phyloP scores from a whole-genome alignment of 2,329 filamentous ascomycete species.

The Hypoxylon sp. region DNA sequence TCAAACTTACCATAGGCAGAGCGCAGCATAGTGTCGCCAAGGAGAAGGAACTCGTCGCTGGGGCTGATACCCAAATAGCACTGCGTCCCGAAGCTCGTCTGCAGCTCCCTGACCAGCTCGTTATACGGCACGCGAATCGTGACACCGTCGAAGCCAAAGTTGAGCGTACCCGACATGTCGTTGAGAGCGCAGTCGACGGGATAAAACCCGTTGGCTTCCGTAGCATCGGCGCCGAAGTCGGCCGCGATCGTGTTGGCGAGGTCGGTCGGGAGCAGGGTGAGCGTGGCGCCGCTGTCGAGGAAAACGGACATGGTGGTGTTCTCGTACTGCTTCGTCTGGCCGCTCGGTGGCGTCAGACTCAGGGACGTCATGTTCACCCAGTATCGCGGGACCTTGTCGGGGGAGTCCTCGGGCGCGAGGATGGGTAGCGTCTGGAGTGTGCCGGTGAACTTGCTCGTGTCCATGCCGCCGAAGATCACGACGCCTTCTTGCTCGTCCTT shows the following conservation, averaged over 20 bases:
- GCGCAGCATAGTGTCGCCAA: constrained; percentile 67
- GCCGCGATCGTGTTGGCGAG: constrained; percentile 60
- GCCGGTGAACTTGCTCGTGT: constrained; percentile 70
- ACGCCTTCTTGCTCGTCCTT: constrained; percentile 67
- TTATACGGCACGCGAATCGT: constrained; percentile 59
- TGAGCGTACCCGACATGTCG: constrained; percentile 52
- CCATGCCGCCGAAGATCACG: constrained; percentile 73
- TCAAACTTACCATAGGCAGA: constrained; percentile 58
- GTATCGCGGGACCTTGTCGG: constrained; percentile 62
- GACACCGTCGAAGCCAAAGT: constrained; percentile 59
- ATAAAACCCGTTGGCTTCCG: constrained; percentile 56
- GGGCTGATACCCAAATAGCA: constrained; percentile 62
- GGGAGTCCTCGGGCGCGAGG: constrained; percentile 60
- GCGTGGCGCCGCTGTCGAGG: constrained; percentile 74
- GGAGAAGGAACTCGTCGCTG: constrained; percentile 57
- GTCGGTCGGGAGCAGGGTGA: constrained; percentile 69
- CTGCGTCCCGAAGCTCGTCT: constrained; percentile 39
- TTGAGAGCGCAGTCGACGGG: constrained; percentile 56
- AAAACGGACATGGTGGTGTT: constrained; percentile 63
- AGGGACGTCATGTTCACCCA: constrained; percentile 60
- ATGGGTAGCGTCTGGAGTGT: constrained; percentile 68
- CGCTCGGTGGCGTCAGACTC: constrained; percentile 52
- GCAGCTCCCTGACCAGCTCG: constrained; percentile 56
- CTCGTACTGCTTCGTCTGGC: constrained; percentile 47
- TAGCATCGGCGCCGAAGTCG: constrained; percentile 56